Evolutionary conservation across 164 flowering plant species (phyloP).

Genomic region (Nelumbo lutea): DNA sequence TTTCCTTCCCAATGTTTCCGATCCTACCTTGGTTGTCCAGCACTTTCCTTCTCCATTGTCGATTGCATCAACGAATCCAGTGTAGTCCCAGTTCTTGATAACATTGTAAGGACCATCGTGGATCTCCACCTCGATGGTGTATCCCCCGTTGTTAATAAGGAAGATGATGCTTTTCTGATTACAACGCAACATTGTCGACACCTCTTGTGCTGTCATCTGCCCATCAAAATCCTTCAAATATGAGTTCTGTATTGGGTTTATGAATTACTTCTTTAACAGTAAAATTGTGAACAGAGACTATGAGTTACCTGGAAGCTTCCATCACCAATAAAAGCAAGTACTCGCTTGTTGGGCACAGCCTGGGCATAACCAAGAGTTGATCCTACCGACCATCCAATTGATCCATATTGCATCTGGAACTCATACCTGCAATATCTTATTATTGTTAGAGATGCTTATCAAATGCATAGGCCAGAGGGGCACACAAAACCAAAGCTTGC

Average conservation of each 20-base stretch:
- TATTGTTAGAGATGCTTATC: not conserved
- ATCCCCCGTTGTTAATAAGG: slow-evolving; percentile 44
- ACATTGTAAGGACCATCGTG: slow-evolving; percentile 52
- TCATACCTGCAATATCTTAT: slow-evolving; percentile 37
- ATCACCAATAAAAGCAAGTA: slow-evolving; percentile 54
- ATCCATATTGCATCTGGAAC: slow-evolving; percentile 50
- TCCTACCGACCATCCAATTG: slow-evolving; percentile 52
- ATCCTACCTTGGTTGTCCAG: slow-evolving; percentile 39
- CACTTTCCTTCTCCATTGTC: slow-evolving; percentile 46
- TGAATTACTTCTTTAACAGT: no score
- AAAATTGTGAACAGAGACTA: not conserved
- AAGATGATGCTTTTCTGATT: slow-evolving; percentile 34
- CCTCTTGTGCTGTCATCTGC: slow-evolving; percentile 43
- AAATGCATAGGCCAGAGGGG: not conserved
- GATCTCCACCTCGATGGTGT: slow-evolving; percentile 47
- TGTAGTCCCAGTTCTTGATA: slow-evolving; percentile 51
- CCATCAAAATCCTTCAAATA: no score
- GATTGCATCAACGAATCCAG: slow-evolving; percentile 41
- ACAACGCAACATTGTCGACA: slow-evolving; percentile 35
- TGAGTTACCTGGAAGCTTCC: slow-evolving; percentile 43
- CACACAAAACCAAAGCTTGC: not conserved
- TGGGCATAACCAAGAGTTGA: slow-evolving; percentile 45
- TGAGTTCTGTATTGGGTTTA: no score
- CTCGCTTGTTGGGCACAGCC: slow-evolving; percentile 32
- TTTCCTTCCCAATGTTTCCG: no score